phyloP scores from a whole-genome alignment of 1,284 basidiomycete species.

The Boletellus deceptivus region DNA sequence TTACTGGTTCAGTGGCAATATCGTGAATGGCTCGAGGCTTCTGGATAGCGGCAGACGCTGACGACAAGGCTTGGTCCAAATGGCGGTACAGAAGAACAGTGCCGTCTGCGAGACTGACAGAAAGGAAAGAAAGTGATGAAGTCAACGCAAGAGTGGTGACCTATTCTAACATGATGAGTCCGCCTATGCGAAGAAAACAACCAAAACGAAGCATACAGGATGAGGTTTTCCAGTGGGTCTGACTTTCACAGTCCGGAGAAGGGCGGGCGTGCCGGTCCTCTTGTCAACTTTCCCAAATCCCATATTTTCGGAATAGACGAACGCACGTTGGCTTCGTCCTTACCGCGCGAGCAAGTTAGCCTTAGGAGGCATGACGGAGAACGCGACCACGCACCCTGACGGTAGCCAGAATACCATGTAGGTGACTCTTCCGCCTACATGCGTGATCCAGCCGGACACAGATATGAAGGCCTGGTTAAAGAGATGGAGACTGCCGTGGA shows the following conservation, averaged over 20 bases:
- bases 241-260: constrained; percentile 81
- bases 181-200: not conserved
- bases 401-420: constrained; percentile 80
- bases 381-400: constrained; percentile 64
- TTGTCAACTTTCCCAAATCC: constrained; percentile 79
- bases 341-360: constrained; percentile 10
- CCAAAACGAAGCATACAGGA: constrained; percentile 54
- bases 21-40: constrained; percentile 82
- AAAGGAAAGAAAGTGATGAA: constrained; percentile 78
- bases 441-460: constrained; percentile 73
- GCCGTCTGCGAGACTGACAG: constrained; percentile 92
- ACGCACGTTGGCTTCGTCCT: constrained; percentile 78
- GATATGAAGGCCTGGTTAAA: constrained; percentile 76
- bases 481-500: constrained; percentile 76
- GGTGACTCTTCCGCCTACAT: constrained; percentile 75
- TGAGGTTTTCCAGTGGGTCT: constrained; percentile 76
- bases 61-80: constrained; percentile 82
- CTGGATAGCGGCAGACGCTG: constrained; percentile 68
- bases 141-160: constrained; percentile 83
- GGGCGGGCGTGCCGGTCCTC: constrained; percentile 61
- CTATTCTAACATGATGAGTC: constrained; percentile 39
- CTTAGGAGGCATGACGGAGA: constrained; percentile 1
- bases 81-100: constrained; percentile 90
- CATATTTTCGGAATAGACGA: constrained; percentile 86
- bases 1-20: constrained; percentile 82